phyloP scores from a whole-genome alignment of 352 stramenopile genomes.

The Phytophthora syringae region DNA sequence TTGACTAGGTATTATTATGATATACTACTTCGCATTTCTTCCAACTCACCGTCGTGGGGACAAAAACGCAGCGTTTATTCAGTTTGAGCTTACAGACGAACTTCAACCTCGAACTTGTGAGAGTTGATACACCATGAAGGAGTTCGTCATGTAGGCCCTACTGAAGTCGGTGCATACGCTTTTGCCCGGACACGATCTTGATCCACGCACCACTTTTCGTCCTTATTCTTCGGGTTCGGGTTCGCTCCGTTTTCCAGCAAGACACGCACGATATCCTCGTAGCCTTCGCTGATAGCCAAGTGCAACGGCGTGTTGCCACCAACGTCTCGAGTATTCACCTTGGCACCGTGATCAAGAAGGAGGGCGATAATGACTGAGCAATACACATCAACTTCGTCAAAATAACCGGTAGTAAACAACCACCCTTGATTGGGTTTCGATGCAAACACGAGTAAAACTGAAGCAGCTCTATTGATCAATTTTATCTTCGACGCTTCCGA shows the following conservation, averaged over 20 bases:
- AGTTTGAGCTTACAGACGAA: neutral
- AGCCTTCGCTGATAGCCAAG: constrained; percentile 66
- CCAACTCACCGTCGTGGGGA: neutral
- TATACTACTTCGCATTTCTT: too few species aligned
- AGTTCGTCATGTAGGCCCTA: neutral
- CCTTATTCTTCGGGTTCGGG: constrained; percentile 61
- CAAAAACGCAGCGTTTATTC: neutral
- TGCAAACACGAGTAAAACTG: too few species aligned
- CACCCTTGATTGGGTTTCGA: constrained; percentile 12
- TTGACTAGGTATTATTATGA: too few species aligned
- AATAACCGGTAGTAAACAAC: neutral
- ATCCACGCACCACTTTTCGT: constrained; percentile 61
- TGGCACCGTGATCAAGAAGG: constrained; percentile 69
- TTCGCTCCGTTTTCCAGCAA: constrained; percentile 67
- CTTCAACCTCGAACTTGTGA: neutral
- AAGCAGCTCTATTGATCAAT: too few species aligned
- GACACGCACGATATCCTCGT: constrained; percentile 66
- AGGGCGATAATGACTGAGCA: constrained; percentile 58
- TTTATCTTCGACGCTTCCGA: neutral
- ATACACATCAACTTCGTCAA: neutral
- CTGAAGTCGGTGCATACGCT: neutral
- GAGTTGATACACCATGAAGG: neutral
- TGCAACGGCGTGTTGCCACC: constrained; percentile 76
- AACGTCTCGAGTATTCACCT: constrained; percentile 61
- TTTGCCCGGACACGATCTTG: neutral